Base-by-base conservation (phyloP, 305 asterid genomes). In the Ilex paraguariensis region DNA sequence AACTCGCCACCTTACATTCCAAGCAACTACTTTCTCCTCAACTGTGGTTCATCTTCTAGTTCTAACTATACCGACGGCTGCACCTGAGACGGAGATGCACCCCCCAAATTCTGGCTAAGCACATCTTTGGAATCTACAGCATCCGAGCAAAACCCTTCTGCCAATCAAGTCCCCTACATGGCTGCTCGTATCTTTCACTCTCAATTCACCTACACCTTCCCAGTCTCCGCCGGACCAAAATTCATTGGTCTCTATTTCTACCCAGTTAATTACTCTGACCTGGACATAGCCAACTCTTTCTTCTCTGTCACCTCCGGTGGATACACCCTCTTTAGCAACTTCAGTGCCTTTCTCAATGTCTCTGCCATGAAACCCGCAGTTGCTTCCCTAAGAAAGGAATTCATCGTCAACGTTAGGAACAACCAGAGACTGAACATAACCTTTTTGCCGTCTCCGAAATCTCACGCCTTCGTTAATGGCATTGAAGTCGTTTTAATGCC, bases 181-280 rank as follows among this genome's bases (percentile, higher is more conserved):
- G 5, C 33, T 55, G 59, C 33, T 31, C 59, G 59, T 55, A 12
- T 17, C 21, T 17, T 17, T 1, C 21, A 17, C 21, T 17, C 21
- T 17, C 21, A 17, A 17, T 17, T 17, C 59, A 55, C 59, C 32
- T 55, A 55, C 14, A 6, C 32, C 12, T 55, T 55, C 16, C 31
- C 7, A 31, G 59, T 55, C 12, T 7, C 32, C 3, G 33, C 31
- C 10, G 59, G 59, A 5, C 59, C 8, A 4, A 55, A 55, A 21
- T 55, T 55, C 36, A 7, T 55, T 30, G 86, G 94, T 64, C 82
- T 86, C n/a, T n/a, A n/a, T n/a, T n/a, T n/a, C n/a, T n/a, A n/a
- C n/a, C n/a, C 59, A 30, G 31, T 13, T 55, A 4, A 5, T 13
- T 15, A 55, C 36, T 30, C 59, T 3, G 6, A 7, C 32, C 3